Evolutionary conservation across 306 rosid genomes (phyloP), one percentile per base, ranked within the genome.

Genomic region (Sindora glabra): DNA sequence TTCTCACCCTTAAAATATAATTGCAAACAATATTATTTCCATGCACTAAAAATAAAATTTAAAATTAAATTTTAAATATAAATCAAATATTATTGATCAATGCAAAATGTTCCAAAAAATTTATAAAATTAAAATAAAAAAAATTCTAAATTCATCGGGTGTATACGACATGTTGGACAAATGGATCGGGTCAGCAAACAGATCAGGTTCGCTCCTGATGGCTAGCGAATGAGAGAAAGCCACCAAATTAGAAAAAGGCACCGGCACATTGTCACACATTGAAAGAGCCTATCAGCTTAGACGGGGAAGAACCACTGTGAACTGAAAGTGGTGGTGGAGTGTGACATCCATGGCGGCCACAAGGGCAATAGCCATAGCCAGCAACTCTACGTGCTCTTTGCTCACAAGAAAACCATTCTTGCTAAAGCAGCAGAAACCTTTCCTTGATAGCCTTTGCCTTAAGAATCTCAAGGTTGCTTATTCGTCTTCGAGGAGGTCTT

Each of bases 331-430:
- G 21, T 9, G 8, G 27, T 26, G n/a, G n/a, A 5, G 8, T 3
- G 9, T 13, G 49, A 3, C 68, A 15, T 6, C 61, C 52, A 90
- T 90, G 97, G 97, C 95, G 68, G 77, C 94, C 68, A 88, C 85
- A 34, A 84, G 90, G 77, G 94, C 88, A 42, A 69, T 86, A 14
- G 36, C 81, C 61, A 71, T 75, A 42, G 76, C 81, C 44, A 86
- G 81, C 76, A 70, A 70, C 56, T 11, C 86, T 21, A 63, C 80
- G 0, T 62, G 82, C 16, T 75, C 82, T 53, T 54, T 81, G 3
- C 62, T 89, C 7, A 38, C 70, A 5, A 83, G 74, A 55, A 53
- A 72, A 4, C 63, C 83, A 8, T 64, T 79, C n/a, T 45, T 65
- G 10, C 58, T 53, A 19, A 74, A 74, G 42, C 74, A n/a, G n/a